These are phyloP conservation scores for Asterophora parasitica DNA, from an alignment of 768 basidiomycete species.

Conservation along the genomic window DNA sequence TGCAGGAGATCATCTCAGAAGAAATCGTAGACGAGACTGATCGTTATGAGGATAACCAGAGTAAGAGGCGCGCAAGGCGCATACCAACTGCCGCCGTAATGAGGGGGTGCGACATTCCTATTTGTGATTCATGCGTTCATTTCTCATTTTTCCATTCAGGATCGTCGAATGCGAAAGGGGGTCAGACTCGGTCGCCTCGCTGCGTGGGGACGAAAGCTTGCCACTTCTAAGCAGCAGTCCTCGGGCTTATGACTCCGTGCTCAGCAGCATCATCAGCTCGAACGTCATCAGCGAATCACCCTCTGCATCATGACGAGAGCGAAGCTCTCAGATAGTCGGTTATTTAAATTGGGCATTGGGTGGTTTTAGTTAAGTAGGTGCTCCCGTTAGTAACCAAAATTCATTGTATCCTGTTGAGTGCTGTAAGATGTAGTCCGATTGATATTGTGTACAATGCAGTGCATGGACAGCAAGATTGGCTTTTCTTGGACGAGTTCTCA, in stretches of 20 bases:
- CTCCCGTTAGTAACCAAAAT: no score
- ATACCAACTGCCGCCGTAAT: constrained; percentile 71
- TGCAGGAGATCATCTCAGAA: constrained; percentile 89
- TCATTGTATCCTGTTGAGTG: no score
- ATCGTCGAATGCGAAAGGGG: constrained; percentile 52
- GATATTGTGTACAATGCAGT: no score
- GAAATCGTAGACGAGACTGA: constrained; percentile 97
- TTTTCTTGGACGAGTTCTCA: no score
- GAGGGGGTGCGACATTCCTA: constrained; percentile 51
- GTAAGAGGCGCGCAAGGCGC: constrained; percentile 68
- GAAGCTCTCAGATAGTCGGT: no score
- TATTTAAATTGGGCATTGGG: no score
- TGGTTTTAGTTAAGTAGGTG: no score
- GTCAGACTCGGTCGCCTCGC: constrained; percentile 19
- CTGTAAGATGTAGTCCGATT: no score
- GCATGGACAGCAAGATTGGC: no score
- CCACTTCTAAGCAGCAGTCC: constrained; percentile 26
- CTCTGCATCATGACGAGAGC: neutral
- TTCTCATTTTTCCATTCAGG: constrained; percentile 21
- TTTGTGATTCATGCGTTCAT: neutral
- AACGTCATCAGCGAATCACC: constrained; percentile 11
- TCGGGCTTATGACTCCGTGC: neutral
- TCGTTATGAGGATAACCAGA: constrained; percentile 81
- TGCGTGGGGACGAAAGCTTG: constrained; percentile 26
- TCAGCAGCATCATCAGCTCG: neutral